Conservation (phyloP, 805 yeast species). For the Limtongia smithiae region DNA sequence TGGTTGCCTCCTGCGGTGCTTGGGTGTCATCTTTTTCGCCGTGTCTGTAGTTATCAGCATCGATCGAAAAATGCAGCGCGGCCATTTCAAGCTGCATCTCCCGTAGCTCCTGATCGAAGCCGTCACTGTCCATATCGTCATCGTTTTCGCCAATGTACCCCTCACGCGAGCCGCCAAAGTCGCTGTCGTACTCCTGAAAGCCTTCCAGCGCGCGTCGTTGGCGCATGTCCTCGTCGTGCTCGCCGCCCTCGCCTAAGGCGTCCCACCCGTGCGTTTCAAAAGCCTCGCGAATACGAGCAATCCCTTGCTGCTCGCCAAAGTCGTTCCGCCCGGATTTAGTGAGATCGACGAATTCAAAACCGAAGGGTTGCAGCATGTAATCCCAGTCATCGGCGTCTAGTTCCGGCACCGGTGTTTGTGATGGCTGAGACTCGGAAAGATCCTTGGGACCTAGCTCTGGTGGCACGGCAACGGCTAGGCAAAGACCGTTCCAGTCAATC, state of each 20-base stretch:
- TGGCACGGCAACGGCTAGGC: slow-evolving; percentile 26
- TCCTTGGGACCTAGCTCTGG: not conserved
- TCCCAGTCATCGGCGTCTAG: slow-evolving; percentile 27
- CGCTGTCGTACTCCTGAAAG: slow-evolving; percentile 1
- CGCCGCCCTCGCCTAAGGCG: not conserved
- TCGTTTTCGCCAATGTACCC: slow-evolving; percentile 10
- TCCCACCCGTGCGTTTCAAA: slow-evolving; percentile 30
- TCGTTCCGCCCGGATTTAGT: slow-evolving; percentile 19
- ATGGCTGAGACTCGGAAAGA: not conserved
- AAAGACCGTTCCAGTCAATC: slow-evolving; percentile 26
- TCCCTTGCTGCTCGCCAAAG: slow-evolving; percentile 31
- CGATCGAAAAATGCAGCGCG: slow-evolving; percentile 23
- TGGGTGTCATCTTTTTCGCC: slow-evolving; percentile 8
- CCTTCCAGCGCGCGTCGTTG: not conserved
- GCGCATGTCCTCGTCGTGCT: not conserved
- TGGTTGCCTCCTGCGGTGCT: slow-evolving; percentile 3
- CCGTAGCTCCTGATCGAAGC: slow-evolving; percentile 20
- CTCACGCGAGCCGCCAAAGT: not conserved
- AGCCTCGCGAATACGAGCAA: slow-evolving; percentile 34
- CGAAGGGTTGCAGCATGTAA: slow-evolving; percentile 21
- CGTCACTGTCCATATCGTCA: slow-evolving; percentile 15
- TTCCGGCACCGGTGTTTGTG: not conserved
- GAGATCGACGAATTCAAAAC: slow-evolving; percentile 33
- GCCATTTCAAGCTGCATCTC: slow-evolving; percentile 30
- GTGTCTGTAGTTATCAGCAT: slow-evolving; percentile 3